Evolutionary conservation across 345 rosid genomes (phyloP).

Genomic region (Eutrema japonicum): DNA sequence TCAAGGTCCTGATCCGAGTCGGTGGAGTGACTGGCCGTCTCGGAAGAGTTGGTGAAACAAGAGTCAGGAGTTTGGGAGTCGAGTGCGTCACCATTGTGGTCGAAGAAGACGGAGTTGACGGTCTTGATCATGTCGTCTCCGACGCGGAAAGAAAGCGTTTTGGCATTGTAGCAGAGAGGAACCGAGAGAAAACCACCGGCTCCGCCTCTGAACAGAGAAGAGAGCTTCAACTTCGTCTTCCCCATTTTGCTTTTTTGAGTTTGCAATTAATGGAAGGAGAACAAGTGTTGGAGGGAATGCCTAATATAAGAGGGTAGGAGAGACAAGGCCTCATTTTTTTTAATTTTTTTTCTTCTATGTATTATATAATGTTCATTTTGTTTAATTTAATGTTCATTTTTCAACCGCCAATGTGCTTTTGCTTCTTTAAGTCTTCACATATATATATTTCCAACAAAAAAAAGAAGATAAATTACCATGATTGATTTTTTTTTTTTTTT

Average conservation of each 20-base stretch:
- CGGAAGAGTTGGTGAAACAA: slow-evolving; percentile 48
- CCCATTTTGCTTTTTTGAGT: slow-evolving; percentile 24
- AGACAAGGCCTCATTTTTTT: neutral
- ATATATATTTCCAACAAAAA: too few species aligned
- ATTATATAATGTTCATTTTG: neutral
- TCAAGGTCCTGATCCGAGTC: slow-evolving; percentile 45
- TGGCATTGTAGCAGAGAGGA: slow-evolving; percentile 79
- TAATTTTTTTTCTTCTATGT: neutral
- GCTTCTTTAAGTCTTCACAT: neutral
- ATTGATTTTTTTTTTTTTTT: neutral
- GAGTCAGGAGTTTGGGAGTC: slow-evolving; percentile 41
- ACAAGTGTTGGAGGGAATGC: slow-evolving; percentile 42
- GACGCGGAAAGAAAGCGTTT: slow-evolving; percentile 69
- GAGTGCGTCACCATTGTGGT: slow-evolving; percentile 22
- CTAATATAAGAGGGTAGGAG: slow-evolving; percentile 11
- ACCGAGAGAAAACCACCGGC: slow-evolving; percentile 46
- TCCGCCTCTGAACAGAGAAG: slow-evolving; percentile 54
- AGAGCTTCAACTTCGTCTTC: slow-evolving; percentile 54
- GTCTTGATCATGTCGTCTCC: slow-evolving; percentile 69
- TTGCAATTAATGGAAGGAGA: slow-evolving; percentile 28
- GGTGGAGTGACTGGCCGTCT: slow-evolving; percentile 43
- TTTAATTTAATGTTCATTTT: too few species aligned
- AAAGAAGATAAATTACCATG: neutral
- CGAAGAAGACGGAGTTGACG: slow-evolving; percentile 68
- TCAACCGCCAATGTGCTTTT: too few species aligned